A percentile compares a stretch with the other conserved stretches of the same genome.
These are phyloP conservation scores for Hypholoma sublateritium DNA, from an alignment of 768 basidiomycete genomes.

Conservation along the genomic window DNA sequence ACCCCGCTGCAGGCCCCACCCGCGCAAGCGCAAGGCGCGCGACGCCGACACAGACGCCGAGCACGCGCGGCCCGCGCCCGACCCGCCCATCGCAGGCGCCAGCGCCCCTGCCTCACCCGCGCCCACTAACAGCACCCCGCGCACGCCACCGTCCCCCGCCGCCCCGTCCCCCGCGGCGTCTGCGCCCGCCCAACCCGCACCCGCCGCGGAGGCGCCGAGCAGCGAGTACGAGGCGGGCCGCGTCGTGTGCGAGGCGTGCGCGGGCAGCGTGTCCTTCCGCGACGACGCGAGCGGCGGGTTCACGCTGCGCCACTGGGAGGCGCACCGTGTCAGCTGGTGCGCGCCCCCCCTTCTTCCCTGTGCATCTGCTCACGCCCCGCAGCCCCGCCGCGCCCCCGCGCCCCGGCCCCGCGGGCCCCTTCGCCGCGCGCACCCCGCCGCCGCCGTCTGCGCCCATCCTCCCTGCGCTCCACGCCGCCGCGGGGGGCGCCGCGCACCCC, in stretches of 20 bases:
- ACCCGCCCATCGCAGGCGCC: not conserved
- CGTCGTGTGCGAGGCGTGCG: constrained; percentile 66
- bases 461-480: constrained; percentile 40
- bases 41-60: constrained; percentile 13
- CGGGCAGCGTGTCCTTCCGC: constrained; percentile 60
- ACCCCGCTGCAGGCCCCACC: not conserved
- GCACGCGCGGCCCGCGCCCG: not conserved
- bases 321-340: constrained; percentile 62
- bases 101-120: not conserved
- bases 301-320: constrained; percentile 69
- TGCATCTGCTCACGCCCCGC: not conserved
- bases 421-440: not conserved
- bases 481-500: constrained; percentile 47
- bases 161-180: constrained; percentile 6
- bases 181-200: constrained; percentile 9
- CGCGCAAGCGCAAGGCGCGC: constrained; percentile 29
- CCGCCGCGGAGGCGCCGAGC: not conserved
- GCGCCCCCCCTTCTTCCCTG: constrained; percentile 18
- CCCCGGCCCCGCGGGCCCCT: constrained; percentile 1
- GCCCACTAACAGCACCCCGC: not conserved
- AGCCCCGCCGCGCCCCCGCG: not conserved
- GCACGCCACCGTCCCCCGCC: constrained; percentile 4
- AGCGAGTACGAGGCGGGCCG: constrained; percentile 66
- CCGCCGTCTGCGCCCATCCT: constrained; percentile 23
- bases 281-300: constrained; percentile 64